A percentile compares a stretch with the other conserved stretches of the same genome.
phyloP scores from a whole-genome alignment of 2,329 filamentous ascomycete species.

The Trichoderma brevicompactum region DNA sequence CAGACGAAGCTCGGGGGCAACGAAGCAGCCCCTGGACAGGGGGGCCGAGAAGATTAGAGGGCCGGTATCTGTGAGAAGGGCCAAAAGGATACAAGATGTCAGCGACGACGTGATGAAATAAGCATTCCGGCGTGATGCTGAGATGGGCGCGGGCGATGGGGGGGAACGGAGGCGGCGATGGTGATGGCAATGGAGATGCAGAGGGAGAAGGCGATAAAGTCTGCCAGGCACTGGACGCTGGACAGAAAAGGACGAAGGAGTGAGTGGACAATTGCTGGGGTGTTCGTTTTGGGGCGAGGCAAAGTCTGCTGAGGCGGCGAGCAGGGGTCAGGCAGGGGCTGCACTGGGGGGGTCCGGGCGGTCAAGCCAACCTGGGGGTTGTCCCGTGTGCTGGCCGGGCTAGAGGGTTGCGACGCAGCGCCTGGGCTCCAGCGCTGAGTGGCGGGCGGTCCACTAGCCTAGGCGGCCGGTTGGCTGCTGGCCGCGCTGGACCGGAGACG shows the following conservation, averaged over 20 bases:
- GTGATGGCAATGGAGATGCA: conserved; percentile 10
- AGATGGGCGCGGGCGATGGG: conserved; percentile 5
- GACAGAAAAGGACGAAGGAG: conserved; percentile 29
- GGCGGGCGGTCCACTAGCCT: conserved; percentile 28
- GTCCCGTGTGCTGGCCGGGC: conserved; percentile 25
- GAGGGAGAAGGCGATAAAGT: conserved; percentile 4
- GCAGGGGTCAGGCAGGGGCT: conserved; percentile 28
- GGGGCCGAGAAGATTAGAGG: conserved; percentile 28
- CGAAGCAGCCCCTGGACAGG: conserved; percentile 31
- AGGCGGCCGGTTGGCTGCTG: conserved; percentile 15
- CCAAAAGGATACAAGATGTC: conserved; percentile 31
- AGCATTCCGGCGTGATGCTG: conserved; percentile 32
- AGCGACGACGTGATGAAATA: conserved; percentile 33
- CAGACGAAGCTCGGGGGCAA: conserved; percentile 32
- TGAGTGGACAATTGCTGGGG: conserved; percentile 28
- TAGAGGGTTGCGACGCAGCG: conserved; percentile 6
- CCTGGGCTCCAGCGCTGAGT: conserved; percentile 26
- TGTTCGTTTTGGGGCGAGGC: conserved; percentile 30
- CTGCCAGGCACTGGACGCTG: neutral
- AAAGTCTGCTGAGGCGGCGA: conserved; percentile 34
- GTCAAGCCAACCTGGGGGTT: conserved; percentile 30
- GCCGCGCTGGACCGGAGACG: neutral
- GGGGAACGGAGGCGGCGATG: conserved; percentile 12
- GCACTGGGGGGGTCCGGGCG: conserved; percentile 21
- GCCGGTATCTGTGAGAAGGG: conserved; percentile 29